Evolutionary conservation across 2,329 filamentous ascomycete genomes (phyloP).

Genomic region (Colletotrichum sp.): DNA sequence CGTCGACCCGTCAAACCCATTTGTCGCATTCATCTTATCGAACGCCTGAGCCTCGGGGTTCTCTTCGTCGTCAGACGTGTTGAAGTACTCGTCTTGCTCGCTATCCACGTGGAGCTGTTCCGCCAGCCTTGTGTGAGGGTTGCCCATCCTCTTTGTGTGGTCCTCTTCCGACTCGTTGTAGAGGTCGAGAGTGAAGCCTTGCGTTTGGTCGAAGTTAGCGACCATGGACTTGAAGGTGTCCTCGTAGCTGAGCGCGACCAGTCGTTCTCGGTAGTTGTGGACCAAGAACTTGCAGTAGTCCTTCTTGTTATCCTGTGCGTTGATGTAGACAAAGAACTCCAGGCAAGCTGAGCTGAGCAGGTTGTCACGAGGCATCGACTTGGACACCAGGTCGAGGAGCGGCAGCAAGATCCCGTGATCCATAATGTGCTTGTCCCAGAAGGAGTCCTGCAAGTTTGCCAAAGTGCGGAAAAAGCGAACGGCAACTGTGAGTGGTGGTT

Average conservation of each 20-base stretch:
- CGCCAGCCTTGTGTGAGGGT: slow-evolving; percentile 63
- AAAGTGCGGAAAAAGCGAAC: slow-evolving; percentile 93
- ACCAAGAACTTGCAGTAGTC: slow-evolving; percentile 84
- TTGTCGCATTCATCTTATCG: slow-evolving; percentile 48
- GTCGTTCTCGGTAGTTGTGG: slow-evolving; percentile 79
- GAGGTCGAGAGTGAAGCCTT: slow-evolving; percentile 73
- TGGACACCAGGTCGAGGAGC: slow-evolving; percentile 81
- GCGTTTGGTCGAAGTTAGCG: slow-evolving; percentile 78
- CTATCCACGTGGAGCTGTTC: slow-evolving; percentile 78
- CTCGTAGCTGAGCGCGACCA: slow-evolving; percentile 80
- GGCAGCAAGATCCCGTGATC: slow-evolving; percentile 83
- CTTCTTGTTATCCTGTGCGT: slow-evolving; percentile 75
- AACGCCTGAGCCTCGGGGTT: slow-evolving; percentile 36
- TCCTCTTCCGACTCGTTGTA: slow-evolving; percentile 75
- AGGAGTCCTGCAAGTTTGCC: slow-evolving; percentile 85
- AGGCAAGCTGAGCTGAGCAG: slow-evolving; percentile 91
- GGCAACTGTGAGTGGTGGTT: slow-evolving; percentile 62
- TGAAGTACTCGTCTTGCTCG: slow-evolving; percentile 93
- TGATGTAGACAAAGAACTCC: slow-evolving; percentile 92
- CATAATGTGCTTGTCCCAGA: slow-evolving; percentile 85
- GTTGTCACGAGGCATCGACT: slow-evolving; percentile 91
- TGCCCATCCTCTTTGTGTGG: slow-evolving; percentile 45
- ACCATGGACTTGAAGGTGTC: slow-evolving; percentile 83
- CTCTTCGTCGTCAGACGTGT: slow-evolving; percentile 73
- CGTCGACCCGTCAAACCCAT: slow-evolving; percentile 59